A percentile compares a stretch with the other conserved stretches of the same genome.
phyloP scores from a whole-genome alignment of 2,329 filamentous ascomycete species.

The Nemania bipapillata region DNA sequence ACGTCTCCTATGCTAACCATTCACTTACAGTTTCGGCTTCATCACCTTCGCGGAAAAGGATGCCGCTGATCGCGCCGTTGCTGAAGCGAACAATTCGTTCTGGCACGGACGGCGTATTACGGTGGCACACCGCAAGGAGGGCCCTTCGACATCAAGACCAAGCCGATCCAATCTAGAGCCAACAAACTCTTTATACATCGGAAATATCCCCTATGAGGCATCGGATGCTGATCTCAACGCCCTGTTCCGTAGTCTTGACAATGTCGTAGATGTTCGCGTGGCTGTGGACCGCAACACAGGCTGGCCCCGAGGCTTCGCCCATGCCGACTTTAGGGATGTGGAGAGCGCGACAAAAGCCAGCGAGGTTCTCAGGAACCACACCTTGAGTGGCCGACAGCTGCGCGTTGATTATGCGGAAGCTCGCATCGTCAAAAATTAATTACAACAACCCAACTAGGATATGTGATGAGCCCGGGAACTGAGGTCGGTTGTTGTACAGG shows the following conservation, averaged over 20 bases:
- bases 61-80: conserved; percentile 41
- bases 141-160: conserved; percentile 43
- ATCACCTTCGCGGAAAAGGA: conserved; percentile 40
- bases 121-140: conserved; percentile 39
- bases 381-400: conserved; percentile 73
- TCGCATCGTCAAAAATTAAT: background rate
- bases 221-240: conserved; percentile 83
- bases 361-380: conserved; percentile 65
- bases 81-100: conserved; percentile 48
- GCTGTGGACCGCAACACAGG: conserved; percentile 84
- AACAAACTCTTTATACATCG: conserved; percentile 78
- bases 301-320: conserved; percentile 83
- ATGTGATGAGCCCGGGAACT: background rate
- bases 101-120: conserved; percentile 52
- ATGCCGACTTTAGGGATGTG: conserved; percentile 79
- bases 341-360: conserved; percentile 71
- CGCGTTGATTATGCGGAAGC: conserved; percentile 69
- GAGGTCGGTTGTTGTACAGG: conserved; percentile 19
- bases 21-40: conserved; percentile 47
- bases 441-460: background rate
- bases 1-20: conserved; percentile 41
- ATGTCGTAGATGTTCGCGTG: conserved; percentile 80
- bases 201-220: conserved; percentile 87
- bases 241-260: conserved; percentile 75
- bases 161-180: conserved; percentile 52